Conservation (phyloP, 768 basidiomycete species). For the Ramaria sp. region DNA sequence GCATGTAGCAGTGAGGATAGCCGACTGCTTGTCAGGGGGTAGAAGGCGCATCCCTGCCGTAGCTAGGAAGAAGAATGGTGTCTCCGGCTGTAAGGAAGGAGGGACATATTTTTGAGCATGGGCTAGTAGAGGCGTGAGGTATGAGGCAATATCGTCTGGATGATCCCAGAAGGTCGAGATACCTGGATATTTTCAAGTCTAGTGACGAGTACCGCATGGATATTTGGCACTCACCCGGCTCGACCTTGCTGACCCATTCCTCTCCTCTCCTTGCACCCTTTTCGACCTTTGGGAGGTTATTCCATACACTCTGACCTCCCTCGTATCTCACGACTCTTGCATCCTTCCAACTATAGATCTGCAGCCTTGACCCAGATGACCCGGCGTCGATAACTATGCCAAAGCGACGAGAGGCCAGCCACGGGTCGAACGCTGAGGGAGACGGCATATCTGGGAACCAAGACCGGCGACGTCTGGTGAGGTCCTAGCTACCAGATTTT, state of each 20-base stretch:
- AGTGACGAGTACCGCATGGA: neutral
- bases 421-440: constrained; percentile 55
- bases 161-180: constrained; percentile 71
- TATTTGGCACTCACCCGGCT: constrained; percentile 67
- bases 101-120: constrained; percentile 81
- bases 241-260: constrained; percentile 83
- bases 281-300: constrained; percentile 72
- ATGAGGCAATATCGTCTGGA: constrained; percentile 56
- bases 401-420: constrained; percentile 74
- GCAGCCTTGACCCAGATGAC: constrained; percentile 90
- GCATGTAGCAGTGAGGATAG: constrained; percentile 70
- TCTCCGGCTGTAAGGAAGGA: constrained; percentile 71
- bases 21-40: constrained; percentile 50
- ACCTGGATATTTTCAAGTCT: constrained; percentile 36
- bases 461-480: neutral
- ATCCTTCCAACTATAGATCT: constrained; percentile 96
- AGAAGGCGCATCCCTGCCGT: constrained; percentile 97
- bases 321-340: constrained; percentile 50
- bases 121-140: constrained; percentile 72
- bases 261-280: constrained; percentile 78
- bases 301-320: constrained; percentile 35
- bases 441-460: constrained; percentile 50
- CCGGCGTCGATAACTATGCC: constrained; percentile 98
- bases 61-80: constrained; percentile 88
- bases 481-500: no score